phyloP scores from a whole-genome alignment of 2,329 filamentous ascomycete genomes.

The Sporothrix curviconia region DNA sequence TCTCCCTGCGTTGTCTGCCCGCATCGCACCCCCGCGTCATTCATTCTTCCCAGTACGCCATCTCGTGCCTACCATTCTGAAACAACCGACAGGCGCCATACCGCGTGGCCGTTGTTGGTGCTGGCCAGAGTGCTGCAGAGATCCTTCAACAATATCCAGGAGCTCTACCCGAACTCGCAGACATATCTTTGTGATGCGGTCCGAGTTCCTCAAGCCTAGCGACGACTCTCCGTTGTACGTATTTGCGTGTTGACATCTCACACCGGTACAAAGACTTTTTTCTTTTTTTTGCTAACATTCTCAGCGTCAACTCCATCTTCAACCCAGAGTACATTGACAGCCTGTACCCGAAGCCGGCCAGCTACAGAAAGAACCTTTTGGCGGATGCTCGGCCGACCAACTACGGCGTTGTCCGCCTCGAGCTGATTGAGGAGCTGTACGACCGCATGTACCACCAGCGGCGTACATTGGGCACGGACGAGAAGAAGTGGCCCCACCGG shows the following conservation, averaged over 20 bases:
- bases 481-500: conserved; percentile 71
- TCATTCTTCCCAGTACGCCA: conserved; percentile 85
- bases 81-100: conserved; percentile 51
- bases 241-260: conserved; percentile 37
- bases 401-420: conserved; percentile 88
- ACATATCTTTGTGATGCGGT: conserved; percentile 75
- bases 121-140: conserved; percentile 88
- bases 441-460: conserved; percentile 82
- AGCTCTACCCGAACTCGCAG: conserved; percentile 71
- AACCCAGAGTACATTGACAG: conserved; percentile 77
- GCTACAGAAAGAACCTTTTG: conserved; percentile 55
- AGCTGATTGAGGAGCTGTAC: conserved; percentile 83
- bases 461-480: conserved; percentile 60
- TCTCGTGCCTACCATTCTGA: conserved; percentile 53
- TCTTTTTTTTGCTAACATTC: background rate
- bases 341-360: conserved; percentile 61
- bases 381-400: conserved; percentile 76
- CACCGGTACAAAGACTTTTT: too few species aligned
- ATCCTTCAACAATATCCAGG: conserved; percentile 87
- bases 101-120: conserved; percentile 77
- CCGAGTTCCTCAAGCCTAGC: conserved; percentile 76
- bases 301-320: conserved; percentile 90
- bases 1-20: conserved; percentile 64
- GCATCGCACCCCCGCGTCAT: conserved; percentile 65
- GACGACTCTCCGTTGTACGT: conserved; percentile 88